Evolutionary conservation across 2,329 filamentous ascomycete genomes (phyloP).

Genomic region (Aspergillus caelatus): DNA sequence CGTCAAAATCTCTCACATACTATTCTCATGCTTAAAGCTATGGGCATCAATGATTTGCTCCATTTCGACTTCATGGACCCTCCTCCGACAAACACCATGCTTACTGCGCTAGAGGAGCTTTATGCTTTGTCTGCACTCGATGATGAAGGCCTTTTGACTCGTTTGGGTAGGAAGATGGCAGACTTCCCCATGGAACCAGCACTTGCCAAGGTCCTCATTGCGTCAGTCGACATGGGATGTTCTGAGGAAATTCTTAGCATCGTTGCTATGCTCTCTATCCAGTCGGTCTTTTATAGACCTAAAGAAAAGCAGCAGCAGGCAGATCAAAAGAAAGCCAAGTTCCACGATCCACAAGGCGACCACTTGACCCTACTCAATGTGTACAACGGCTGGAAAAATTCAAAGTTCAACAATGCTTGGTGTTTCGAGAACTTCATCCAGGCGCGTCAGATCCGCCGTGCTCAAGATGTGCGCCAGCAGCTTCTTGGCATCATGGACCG

Average conservation of each 20-base stretch:
- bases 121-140: conserved; percentile 91
- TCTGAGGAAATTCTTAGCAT: conserved; percentile 94
- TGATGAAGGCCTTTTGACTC: conserved; percentile 90
- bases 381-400: conserved; percentile 94
- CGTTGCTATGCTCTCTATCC: conserved; percentile 88
- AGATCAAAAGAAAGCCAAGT: conserved; percentile 96
- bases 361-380: conserved; percentile 95
- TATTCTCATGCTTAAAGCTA: conserved; percentile 96
- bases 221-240: conserved; percentile 82
- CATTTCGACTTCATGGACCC: conserved; percentile 99
- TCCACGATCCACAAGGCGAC: conserved; percentile 92
- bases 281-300: conserved; percentile 88
- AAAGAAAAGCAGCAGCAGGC: conserved; percentile 97
- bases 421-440: conserved; percentile 99
- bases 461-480: conserved; percentile 90
- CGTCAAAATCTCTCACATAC: conserved; percentile 89
- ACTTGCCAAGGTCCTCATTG: conserved; percentile 86
- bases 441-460: conserved; percentile 81
- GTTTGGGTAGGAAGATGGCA: conserved; percentile 93
- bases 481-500: conserved; percentile 91
- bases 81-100: conserved; percentile 95
- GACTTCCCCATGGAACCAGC: conserved; percentile 98
- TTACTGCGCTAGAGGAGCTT: conserved; percentile 91
- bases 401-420: conserved; percentile 82
- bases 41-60: conserved; percentile 97